Evolutionary conservation across 192 early-diverging fungal species (phyloP).

Genomic region (Radiomyces spectabilis): DNA sequence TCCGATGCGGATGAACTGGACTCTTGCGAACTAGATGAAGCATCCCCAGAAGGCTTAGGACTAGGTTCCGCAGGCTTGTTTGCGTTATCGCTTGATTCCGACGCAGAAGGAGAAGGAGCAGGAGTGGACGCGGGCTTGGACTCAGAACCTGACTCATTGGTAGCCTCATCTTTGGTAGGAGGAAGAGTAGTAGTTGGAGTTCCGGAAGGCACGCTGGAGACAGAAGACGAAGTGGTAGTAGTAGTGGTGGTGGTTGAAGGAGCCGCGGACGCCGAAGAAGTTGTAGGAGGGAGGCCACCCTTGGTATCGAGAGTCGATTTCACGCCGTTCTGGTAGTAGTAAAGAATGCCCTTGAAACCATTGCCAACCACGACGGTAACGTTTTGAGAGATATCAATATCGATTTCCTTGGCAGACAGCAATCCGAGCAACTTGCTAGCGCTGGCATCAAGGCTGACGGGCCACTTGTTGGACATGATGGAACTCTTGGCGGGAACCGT

Average conservation of each 20-base stretch:
- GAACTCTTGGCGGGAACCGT: slow-evolving; percentile 5
- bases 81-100: too few relatives aligned
- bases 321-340: slow-evolving; percentile 9
- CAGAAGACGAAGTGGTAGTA: neutral
- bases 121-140: too few relatives aligned
- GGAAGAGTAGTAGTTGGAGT: neutral
- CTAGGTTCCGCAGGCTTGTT: too few relatives aligned
- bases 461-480: neutral
- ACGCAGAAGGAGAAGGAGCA: too few relatives aligned
- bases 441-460: neutral
- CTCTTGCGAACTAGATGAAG: too few relatives aligned
- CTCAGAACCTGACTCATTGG: too few relatives aligned
- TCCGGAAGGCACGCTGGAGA: neutral
- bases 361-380: slow-evolving; percentile 1
- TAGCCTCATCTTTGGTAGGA: neutral
- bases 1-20: too few relatives aligned
- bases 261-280: neutral
- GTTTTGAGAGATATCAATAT: slow-evolving; percentile 8
- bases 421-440: neutral
- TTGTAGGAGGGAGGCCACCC: neutral
- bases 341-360: slow-evolving; percentile 6
- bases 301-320: neutral
- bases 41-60: too few relatives aligned
- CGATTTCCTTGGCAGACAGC: neutral
- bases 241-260: neutral